Base-by-base conservation (phyloP, 2,329 filamentous ascomycete genomes). In the Scortechinia acanthostroma region DNA sequence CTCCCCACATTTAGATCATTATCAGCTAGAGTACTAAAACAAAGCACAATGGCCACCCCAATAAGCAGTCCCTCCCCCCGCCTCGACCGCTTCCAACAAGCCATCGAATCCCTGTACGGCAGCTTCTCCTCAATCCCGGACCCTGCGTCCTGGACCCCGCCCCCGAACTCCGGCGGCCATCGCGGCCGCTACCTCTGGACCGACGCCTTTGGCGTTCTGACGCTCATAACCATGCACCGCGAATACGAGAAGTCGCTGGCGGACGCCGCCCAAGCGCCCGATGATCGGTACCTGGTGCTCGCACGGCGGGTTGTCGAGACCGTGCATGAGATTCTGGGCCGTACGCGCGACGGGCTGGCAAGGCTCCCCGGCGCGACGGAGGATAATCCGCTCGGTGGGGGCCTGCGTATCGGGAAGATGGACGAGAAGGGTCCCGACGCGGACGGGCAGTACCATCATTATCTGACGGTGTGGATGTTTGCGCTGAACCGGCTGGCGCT, bases 391-490 rank as follows among this genome's bases (percentile, higher is more conserved):
- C 55, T 81, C 0, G 60, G 60, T 2, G 77, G 77, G 2, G 77
- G 77, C 0, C 56, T 82, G 28, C 65, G 77, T 1, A 80, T 80
- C 47, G 77, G 77, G 21, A 81, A 80, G 54, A 49, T 65, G 13
- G 61, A 70, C 2, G 73, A 62, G 13, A 45, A 49, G 1, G 76
- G 76, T 0, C 53, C 61, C 1, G 75, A 80, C 44, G 64, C 68
- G 4, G 77, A 81, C 54, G 76, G 77, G 2, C 77, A 81, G 54
- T 80, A 81, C 48, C 74, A 79, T 50, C 77, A 80, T 51, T 80
- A 80, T 50, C 61, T 80, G 17, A 80, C 75, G 0, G 53, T 80
- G 3, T 82, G 77, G 77, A 79, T 80, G 75, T 80, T 79, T 53
- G 75, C 76, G 2, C 62, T 81, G 3, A 78, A 77, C 52, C 63